Evolutionary conservation across 2,329 filamentous ascomycete genomes (phyloP), one percentile per base, ranked within the genome.

Genomic region (Dissoconium aciculare): DNA sequence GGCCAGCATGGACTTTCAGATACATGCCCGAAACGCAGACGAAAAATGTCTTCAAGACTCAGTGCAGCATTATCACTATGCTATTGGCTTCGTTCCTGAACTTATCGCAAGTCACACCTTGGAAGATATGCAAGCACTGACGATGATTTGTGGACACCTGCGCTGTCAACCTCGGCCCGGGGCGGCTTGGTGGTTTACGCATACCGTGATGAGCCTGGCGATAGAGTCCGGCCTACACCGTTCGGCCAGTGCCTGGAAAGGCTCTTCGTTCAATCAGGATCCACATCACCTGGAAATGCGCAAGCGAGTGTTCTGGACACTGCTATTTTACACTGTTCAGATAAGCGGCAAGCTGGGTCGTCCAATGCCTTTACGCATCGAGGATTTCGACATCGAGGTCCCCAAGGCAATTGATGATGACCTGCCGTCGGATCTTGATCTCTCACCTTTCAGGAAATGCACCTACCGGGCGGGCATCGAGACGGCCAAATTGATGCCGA

Each of bases 151-250:
- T 35, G 57, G 70, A 3, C 78, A 87, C 50, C 68, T 81, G 3
- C 72, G 82, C 36, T 74, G 72, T 30, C 84, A 89, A 35, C 78
- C 80, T 16, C 83, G 85, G 44, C 79, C 82, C 1, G 79, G 78
- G 9, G 72, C 76, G 25, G 78, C 76, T 32, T 77, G 74, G 56
- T 67, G 78, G 41, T 63, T 85, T 36, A 68, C 68, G 17, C 71
- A 69, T 31, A 63, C 71, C 27, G 69, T 78, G 1, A 60, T 85
- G 26, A 64, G 71, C 4, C 60, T 78, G 16, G 79, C 79, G 6
- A 66, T 87, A 19, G 81, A 89, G 44, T 58, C 83, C 23, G 76
- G 80, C 11, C 60, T 89, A 21, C 79, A 91, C 50, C 67, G 80
- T 24, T 74, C 74, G n/a, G 64, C 67, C 9, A 75, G 71, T 40